Evolutionary conservation across 352 stramenopile genomes (phyloP), one percentile per base, ranked within the genome.

Genomic region (Globisporangium takayamanum): DNA sequence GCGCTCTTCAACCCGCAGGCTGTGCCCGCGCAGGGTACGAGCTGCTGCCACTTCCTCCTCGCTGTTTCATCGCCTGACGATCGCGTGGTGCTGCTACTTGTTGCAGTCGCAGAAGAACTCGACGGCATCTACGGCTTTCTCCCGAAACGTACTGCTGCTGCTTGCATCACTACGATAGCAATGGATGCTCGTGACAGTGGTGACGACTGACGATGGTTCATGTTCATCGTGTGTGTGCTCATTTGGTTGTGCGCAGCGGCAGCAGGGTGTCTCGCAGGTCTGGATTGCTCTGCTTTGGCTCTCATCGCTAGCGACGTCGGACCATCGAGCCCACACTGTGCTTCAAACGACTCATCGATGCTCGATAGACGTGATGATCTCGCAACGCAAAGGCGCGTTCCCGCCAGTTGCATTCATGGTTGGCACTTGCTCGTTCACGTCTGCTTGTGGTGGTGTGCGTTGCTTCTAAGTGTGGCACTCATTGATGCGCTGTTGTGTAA

Each of bases 331-430:
- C 14, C 33, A 39, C 10, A 1, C 33, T 12, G 33, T 39, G 33
- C 33, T 10, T 12, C 33, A 7, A 10, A 12, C 33, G 5, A 10
- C 33, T 14, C 33, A 39, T 7, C 5, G 33, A 39, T 39, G 33
- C 20, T 12, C n/a, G 28, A 22, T 44, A 90, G 80, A 91, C 41
- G 63, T 91, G 30, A 88, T 91, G 78, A 87, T 91, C 30, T 87
- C 80, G 48, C 80, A 91, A 67, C 70, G 69, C 45, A 87, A 88
- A 57, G 71, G 70, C 16, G 71, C 77, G 50, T 91, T 83, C 48
- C 78, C 80, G 28, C 78, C 80, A 11, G 75, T 88, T 4, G 78
- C 80, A 8, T 91, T 89, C 57, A 83, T 86, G 73, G 80, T 87
- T 53, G n/a, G 26, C n/a, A 15, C 39, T 26, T 58, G 30, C 33